A percentile compares a stretch with the other conserved stretches of the same genome.
These are phyloP conservation scores for Hypoxylon cercidicola DNA, from an alignment of 495 filamentous ascomycete species.

Conservation along the genomic window DNA sequence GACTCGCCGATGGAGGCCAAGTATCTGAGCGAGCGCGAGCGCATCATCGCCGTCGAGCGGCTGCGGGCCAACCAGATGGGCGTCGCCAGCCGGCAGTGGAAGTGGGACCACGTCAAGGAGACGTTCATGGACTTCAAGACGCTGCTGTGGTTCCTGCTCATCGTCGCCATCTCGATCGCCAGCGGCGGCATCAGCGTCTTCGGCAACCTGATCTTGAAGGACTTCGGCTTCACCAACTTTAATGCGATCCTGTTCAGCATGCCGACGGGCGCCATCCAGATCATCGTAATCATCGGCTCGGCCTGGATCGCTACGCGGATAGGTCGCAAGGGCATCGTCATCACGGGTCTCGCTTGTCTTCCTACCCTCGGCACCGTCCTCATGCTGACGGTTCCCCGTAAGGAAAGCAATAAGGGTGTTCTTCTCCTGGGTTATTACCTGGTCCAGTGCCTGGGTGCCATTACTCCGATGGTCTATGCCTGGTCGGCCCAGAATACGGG, in stretches of 20 bases:
- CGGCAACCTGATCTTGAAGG: conserved; percentile 70
- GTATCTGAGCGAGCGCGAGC: conserved; percentile 68
- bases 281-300: conserved; percentile 55
- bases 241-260: conserved; percentile 73
- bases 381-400: conserved; percentile 66
- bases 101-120: conserved; percentile 65
- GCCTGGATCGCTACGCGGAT: conserved; percentile 59
- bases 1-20: conserved; percentile 69
- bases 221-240: conserved; percentile 69
- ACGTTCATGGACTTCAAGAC: conserved; percentile 71
- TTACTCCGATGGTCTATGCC: conserved; percentile 70
- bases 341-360: conserved; percentile 64
- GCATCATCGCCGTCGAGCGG: conserved; percentile 68
- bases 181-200: conserved; percentile 70
- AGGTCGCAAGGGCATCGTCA: conserved; percentile 66
- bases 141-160: conserved; percentile 72
- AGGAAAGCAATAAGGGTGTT: conserved; percentile 57
- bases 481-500: conserved; percentile 75
- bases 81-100: conserved; percentile 54
- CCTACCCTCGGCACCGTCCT: conserved; percentile 62
- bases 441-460: conserved; percentile 51
- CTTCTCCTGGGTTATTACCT: conserved; percentile 55
- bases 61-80: conserved; percentile 60
- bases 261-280: conserved; percentile 66
- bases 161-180: conserved; percentile 57